Conservation (phyloP, 1,139 yeast genomes). For the Candida sp. region DNA sequence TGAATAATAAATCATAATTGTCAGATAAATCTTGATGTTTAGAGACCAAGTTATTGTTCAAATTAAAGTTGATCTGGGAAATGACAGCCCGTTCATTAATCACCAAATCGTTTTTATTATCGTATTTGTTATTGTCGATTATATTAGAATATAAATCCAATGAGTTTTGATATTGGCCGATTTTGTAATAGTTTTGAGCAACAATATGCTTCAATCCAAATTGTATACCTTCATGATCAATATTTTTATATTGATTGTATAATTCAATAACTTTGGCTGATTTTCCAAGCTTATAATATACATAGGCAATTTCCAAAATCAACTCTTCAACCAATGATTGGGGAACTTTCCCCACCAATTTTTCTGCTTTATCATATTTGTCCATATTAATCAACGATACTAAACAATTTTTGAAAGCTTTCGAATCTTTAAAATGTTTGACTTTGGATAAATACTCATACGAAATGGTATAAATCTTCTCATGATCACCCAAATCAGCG, state of each 20-base stretch:
- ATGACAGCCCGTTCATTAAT: conserved; percentile 70
- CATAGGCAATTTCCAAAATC: conserved; percentile 61
- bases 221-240: conserved; percentile 17
- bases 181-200: conserved; percentile 77
- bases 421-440: conserved; percentile 41
- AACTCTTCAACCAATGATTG: conserved; percentile 31
- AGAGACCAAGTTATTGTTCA: conserved; percentile 5
- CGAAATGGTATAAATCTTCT: conserved; percentile 37
- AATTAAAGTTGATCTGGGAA: conserved; percentile 43
- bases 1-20: conserved; percentile 50
- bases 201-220: conserved; percentile 66
- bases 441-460: conserved; percentile 41
- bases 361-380: conserved; percentile 54
- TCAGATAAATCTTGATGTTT: conserved; percentile 6
- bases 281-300: conserved; percentile 64
- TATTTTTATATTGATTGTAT: conserved; percentile 22
- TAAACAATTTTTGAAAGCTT: conserved; percentile 58
- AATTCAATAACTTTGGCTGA: conserved; percentile 38
- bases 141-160: conserved; percentile 52
- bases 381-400: conserved; percentile 75
- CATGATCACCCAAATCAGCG: conserved; percentile 29
- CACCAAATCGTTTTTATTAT: conserved; percentile 51
- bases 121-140: conserved; percentile 35
- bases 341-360: conserved; percentile 41
- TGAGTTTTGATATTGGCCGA: conserved; percentile 57